Evolutionary conservation across 192 early-diverging fungal species (phyloP).

Genomic region (Umbelopsis sp.): DNA sequence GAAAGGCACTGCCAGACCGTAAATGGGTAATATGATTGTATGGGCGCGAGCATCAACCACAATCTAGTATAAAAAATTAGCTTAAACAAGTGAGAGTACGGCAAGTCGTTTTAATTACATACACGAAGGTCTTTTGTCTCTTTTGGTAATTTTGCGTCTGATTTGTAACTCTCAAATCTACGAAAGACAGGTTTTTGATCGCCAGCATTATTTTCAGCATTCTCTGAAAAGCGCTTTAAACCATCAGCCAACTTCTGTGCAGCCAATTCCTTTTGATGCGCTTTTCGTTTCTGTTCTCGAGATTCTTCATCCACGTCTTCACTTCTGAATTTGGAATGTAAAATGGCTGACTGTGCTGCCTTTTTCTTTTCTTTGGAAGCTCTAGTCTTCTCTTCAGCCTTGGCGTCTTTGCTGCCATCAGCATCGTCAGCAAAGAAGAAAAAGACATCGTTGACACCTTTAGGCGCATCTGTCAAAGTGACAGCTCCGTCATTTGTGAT

Average conservation of each 20-base stretch:
- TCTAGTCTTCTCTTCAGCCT: background rate
- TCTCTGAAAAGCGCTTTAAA: constrained; percentile 74
- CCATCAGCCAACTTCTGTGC: constrained; percentile 78
- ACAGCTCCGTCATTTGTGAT: constrained; percentile 65
- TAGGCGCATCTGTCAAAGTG: constrained; percentile 67
- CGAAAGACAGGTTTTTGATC: constrained; percentile 76
- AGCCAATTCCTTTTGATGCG: constrained; percentile 90
- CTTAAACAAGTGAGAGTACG: background rate
- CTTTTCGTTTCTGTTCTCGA: constrained; percentile 72
- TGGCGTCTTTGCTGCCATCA: constrained; percentile 24
- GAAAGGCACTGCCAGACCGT: constrained; percentile 96
- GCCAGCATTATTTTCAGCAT: constrained; percentile 56
- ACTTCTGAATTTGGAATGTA: constrained; percentile 80
- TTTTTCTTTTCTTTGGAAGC: constrained; percentile 31
- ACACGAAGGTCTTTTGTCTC: constrained; percentile 73
- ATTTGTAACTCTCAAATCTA: constrained; percentile 95
- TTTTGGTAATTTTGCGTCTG: constrained; percentile 85
- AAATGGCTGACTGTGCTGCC: constrained; percentile 65
- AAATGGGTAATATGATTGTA: constrained; percentile 91
- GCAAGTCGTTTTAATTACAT: background rate
- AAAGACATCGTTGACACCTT: constrained; percentile 49
- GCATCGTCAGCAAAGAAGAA: constrained; percentile 45
- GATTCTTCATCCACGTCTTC: constrained; percentile 80
- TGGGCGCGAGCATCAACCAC: constrained; percentile 87
- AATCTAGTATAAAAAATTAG: constrained; percentile 57